Conservation (phyloP, 768 basidiomycete genomes). For the Calocybe gangraenosa region DNA sequence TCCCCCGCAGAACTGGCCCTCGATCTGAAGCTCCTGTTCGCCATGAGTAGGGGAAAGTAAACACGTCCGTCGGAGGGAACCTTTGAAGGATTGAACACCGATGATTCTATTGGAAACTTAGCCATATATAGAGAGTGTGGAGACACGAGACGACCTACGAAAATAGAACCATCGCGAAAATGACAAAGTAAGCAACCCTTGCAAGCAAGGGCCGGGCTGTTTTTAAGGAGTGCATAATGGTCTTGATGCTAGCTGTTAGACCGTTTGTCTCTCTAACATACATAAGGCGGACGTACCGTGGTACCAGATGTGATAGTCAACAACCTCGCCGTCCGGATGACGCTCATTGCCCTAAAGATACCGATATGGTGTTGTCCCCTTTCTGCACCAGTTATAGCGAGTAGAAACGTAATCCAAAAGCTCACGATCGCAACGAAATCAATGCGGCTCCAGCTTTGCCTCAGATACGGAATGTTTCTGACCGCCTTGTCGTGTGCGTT, state of each 20-base stretch:
- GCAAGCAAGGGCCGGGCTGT: constrained; percentile 86
- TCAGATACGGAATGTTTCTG: constrained; percentile 78
- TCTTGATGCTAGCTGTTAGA: constrained; percentile 23
- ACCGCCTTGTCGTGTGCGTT: constrained; percentile 52
- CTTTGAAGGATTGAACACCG: constrained; percentile 92
- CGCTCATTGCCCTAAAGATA: constrained; percentile 84
- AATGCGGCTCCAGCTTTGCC: constrained; percentile 90
- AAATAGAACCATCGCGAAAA: constrained; percentile 87
- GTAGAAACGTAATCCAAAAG: constrained; percentile 82
- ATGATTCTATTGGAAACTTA: constrained; percentile 56
- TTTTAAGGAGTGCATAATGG: constrained; percentile 92
- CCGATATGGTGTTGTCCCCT: constrained; percentile 69
- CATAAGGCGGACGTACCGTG: constrained; percentile 48
- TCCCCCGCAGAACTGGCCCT: constrained; percentile 74
- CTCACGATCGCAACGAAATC: constrained; percentile 82
- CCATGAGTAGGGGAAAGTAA: constrained; percentile 51
- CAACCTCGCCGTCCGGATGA: constrained; percentile 76
- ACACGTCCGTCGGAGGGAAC: constrained; percentile 69
- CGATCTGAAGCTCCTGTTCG: constrained; percentile 40
- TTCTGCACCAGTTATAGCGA: constrained; percentile 70
- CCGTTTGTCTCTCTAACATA: neutral
- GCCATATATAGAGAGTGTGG: neutral
- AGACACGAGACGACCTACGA: constrained; percentile 54
- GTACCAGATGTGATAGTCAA: constrained; percentile 90
- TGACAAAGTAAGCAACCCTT: constrained; percentile 84